phyloP scores from a whole-genome alignment of 2,329 filamentous ascomycete species.

The Epichloe glyceriae region DNA sequence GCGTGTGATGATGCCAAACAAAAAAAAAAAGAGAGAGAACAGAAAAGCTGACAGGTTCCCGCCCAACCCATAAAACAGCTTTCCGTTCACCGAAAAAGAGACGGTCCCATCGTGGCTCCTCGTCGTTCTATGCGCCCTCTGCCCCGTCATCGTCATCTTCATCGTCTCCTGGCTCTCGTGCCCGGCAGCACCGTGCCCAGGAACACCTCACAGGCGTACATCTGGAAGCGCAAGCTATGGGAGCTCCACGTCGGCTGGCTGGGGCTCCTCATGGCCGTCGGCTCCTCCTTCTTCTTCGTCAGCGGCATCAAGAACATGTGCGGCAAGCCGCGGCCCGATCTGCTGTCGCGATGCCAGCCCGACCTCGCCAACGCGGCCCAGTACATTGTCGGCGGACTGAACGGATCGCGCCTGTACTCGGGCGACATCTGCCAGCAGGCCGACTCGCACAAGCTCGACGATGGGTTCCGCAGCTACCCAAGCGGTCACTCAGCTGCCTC shows the following conservation, averaged over 20 bases:
- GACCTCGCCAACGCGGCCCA: conserved; percentile 50
- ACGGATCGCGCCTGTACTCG: conserved; percentile 57
- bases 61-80: conserved; percentile 28
- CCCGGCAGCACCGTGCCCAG: conserved; percentile 56
- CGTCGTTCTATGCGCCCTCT: conserved; percentile 46
- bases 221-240: conserved; percentile 79
- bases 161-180: conserved; percentile 57
- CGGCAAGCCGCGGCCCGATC: conserved; percentile 63
- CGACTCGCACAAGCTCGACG: conserved; percentile 48
- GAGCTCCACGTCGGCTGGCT: conserved; percentile 80
- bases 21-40: too few species aligned
- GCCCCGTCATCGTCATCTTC: conserved; percentile 56
- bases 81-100: conserved; percentile 57
- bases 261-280: conserved; percentile 61
- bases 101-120: conserved; percentile 58
- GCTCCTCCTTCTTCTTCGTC: conserved; percentile 66
- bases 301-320: conserved; percentile 72
- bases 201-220: conserved; percentile 46
- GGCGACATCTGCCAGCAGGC: conserved; percentile 61
- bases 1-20: too few species aligned
- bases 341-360: conserved; percentile 67
- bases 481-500: conserved; percentile 48
- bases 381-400: conserved; percentile 51
- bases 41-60: not conserved
- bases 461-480: conserved; percentile 72